Evolutionary conservation across 495 filamentous ascomycete species (phyloP).

Genomic region (Glonium stellatum): DNA sequence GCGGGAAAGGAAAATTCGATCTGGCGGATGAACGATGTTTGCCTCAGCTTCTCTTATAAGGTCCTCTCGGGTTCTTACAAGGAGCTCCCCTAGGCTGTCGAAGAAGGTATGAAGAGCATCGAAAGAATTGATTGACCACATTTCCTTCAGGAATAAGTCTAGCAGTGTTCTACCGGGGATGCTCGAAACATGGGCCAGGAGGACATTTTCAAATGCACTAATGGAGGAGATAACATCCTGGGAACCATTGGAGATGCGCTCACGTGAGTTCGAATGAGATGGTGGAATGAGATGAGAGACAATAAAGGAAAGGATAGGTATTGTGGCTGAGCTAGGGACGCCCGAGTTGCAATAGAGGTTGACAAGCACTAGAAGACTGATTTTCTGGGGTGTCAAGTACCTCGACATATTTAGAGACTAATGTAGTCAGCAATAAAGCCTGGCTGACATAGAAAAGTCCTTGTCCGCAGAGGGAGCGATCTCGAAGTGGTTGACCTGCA

Average conservation of each 20-base stretch:
- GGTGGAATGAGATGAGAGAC: constrained; percentile 60
- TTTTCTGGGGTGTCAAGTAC: constrained; percentile 77
- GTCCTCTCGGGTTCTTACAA: constrained; percentile 6
- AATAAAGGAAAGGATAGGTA: constrained; percentile 84
- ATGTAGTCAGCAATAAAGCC: too few species aligned
- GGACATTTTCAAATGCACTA: constrained; percentile 58
- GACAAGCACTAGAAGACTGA: constrained; percentile 73
- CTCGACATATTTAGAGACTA: constrained; percentile 51
- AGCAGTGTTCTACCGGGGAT: constrained; percentile 74
- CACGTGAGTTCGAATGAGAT: constrained; percentile 35
- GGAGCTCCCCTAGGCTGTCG: constrained; percentile 8
- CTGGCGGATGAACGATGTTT: background rate
- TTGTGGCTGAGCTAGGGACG: constrained; percentile 65
- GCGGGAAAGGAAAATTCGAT: constrained; percentile 37
- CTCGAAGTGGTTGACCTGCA: too few species aligned
- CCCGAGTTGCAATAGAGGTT: constrained; percentile 69
- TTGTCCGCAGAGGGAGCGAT: too few species aligned
- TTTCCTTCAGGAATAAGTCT: constrained; percentile 73
- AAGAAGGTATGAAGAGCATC: constrained; percentile 26
- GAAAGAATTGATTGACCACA: constrained; percentile 69
- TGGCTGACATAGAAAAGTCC: too few species aligned
- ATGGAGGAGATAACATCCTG: constrained; percentile 46
- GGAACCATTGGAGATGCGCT: background rate
- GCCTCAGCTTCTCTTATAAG: background rate
- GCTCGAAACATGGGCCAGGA: constrained; percentile 53